Evolutionary conservation across 805 yeast species (phyloP).

Genomic region (Suhomyces vadensis): DNA sequence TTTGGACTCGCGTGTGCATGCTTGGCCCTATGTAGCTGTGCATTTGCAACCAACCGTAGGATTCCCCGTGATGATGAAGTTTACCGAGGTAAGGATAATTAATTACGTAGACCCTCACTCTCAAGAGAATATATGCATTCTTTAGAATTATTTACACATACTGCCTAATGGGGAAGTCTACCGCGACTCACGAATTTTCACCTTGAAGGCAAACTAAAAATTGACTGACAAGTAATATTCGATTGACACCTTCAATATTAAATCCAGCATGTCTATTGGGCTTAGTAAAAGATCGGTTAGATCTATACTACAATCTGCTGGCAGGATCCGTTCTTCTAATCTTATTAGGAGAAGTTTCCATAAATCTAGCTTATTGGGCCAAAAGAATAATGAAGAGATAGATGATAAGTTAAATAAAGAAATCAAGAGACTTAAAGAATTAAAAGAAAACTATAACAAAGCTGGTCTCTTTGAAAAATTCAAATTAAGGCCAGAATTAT

Average conservation of each 20-base stretch:
- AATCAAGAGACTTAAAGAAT: constrained; percentile 22
- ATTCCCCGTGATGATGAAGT: constrained; percentile 15
- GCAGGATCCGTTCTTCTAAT: neutral
- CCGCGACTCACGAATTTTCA: constrained; percentile 5
- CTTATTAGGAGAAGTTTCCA: constrained; percentile 7
- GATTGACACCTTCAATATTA: too few species aligned
- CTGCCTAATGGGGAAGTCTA: constrained; percentile 14
- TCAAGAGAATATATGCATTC: neutral
- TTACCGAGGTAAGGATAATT: neutral
- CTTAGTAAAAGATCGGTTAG: constrained; percentile 8
- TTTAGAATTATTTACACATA: neutral
- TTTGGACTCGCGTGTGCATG: constrained; percentile 13
- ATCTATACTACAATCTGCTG: constrained; percentile 4
- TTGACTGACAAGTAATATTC: neutral
- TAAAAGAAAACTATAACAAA: constrained; percentile 21
- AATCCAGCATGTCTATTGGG: constrained; percentile 1
- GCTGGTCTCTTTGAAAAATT: constrained; percentile 28
- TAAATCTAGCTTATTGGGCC: constrained; percentile 1
- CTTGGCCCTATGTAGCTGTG: constrained; percentile 7
- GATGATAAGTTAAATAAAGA: constrained; percentile 19
- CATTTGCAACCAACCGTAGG: constrained; percentile 15
- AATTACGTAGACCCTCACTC: neutral
- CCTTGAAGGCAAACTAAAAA: constrained; percentile 12
- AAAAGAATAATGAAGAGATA: constrained; percentile 2
- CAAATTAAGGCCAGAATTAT: constrained; percentile 21